These are phyloP conservation scores for Trichosporon sp. DNA, from an alignment of 1,284 basidiomycete species.

Conservation along the genomic window DNA sequence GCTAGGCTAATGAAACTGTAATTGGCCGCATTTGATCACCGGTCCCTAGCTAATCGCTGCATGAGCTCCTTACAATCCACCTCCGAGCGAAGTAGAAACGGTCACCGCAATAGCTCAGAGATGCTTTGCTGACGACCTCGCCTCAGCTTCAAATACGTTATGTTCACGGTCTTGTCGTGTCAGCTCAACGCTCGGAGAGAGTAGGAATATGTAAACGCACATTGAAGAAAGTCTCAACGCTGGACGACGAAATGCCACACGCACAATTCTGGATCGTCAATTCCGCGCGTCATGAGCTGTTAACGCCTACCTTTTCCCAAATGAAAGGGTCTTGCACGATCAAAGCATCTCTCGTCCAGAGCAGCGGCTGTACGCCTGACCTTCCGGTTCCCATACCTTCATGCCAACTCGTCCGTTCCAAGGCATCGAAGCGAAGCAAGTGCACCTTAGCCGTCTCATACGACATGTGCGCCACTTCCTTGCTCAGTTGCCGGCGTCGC, in stretches of 20 bases:
- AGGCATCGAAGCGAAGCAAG: neutral
- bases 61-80: too few relatives aligned
- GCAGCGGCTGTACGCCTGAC: neutral
- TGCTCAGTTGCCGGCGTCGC: neutral
- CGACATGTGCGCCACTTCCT: neutral
- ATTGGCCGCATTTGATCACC: neutral
- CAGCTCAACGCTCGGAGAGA: neutral
- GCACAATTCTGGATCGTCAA: constrained; percentile 32
- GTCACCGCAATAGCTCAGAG: neutral
- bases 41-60: too few relatives aligned
- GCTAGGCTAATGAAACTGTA: neutral
- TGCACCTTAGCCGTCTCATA: neutral
- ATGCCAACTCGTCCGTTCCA: neutral
- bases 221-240: constrained; percentile 4
- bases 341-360: constrained; percentile 11
- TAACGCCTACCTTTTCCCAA: constrained; percentile 41
- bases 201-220: neutral
- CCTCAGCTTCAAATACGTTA: neutral
- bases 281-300: neutral
- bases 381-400: neutral
- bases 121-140: neutral
- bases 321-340: constrained; percentile 49
- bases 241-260: constrained; percentile 11
- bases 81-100: too few relatives aligned
- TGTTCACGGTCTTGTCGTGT: neutral